A percentile compares a stretch with the other conserved stretches of the same genome.
Evolutionary conservation across 2,329 filamentous ascomycete genomes (phyloP).

Genomic region (Calonectria pseudoturangicola): DNA sequence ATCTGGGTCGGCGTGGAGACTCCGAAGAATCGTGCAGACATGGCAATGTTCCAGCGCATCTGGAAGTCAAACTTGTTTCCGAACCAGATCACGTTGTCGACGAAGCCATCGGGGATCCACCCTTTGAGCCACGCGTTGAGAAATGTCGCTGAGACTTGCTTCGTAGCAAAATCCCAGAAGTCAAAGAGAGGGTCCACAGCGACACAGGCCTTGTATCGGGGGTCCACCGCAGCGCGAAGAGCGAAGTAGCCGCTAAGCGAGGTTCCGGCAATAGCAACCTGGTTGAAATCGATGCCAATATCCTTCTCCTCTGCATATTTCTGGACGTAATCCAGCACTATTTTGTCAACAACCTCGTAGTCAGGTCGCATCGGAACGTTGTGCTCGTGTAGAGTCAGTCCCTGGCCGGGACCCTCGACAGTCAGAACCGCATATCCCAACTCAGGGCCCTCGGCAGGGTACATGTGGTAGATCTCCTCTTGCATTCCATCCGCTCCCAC

Average conservation of each 20-base stretch:
- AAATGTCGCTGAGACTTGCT: conserved; percentile 52
- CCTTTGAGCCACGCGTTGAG: conserved; percentile 47
- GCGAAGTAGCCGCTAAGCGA: conserved; percentile 68
- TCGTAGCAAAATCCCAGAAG: conserved; percentile 53
- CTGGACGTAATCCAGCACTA: conserved; percentile 58
- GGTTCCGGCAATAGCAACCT: conserved; percentile 61
- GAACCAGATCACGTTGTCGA: conserved; percentile 52
- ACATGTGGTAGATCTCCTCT: conserved; percentile 64
- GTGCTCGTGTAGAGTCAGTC: conserved; percentile 58
- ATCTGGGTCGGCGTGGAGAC: conserved; percentile 52
- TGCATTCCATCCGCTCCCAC: conserved; percentile 61
- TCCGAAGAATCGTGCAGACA: conserved; percentile 51
- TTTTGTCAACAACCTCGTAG: conserved; percentile 59
- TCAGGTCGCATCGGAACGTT: conserved; percentile 59
- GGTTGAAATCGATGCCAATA: conserved; percentile 59
- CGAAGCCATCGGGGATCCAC: conserved; percentile 50
- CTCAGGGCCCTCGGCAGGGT: conserved; percentile 48
- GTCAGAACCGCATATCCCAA: conserved; percentile 66
- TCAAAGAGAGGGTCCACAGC: conserved; percentile 54
- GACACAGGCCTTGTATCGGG: conserved; percentile 66
- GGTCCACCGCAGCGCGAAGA: conserved; percentile 63
- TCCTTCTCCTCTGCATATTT: conserved; percentile 46
- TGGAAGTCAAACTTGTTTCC: conserved; percentile 53
- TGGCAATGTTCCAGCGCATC: conserved; percentile 56
- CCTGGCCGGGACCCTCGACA: conserved; percentile 69